phyloP scores from a whole-genome alignment of 768 basidiomycete species.

The Paxillus involutus region DNA sequence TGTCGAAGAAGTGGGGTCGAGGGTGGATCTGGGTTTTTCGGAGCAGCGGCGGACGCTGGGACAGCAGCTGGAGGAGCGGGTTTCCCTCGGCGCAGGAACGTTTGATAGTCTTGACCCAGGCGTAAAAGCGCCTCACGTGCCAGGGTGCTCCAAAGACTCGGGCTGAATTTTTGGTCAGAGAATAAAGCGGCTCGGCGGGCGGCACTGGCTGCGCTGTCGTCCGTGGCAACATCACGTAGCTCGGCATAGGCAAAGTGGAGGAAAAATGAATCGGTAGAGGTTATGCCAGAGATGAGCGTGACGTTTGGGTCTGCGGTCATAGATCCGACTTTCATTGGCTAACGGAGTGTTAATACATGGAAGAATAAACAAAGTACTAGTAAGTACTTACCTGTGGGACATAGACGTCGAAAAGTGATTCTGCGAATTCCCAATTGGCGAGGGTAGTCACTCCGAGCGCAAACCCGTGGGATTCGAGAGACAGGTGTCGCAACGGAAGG shows the following conservation, averaged over 20 bases:
- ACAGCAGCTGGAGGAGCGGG: slow-evolving; percentile 28
- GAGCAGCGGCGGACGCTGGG: slow-evolving; percentile 23
- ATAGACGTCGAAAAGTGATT: slow-evolving; percentile 57
- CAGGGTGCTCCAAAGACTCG: slow-evolving; percentile 62
- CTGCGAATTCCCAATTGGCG: slow-evolving; percentile 62
- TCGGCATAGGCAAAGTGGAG: slow-evolving; percentile 70
- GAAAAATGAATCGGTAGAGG: slow-evolving; percentile 51
- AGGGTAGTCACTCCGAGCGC: slow-evolving; percentile 51
- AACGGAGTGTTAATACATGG: slow-evolving; percentile 2
- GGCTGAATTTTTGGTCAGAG: slow-evolving; percentile 64
- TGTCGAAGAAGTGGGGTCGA: slow-evolving; percentile 39
- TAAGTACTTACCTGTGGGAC: slow-evolving; percentile 49
- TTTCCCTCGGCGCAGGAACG: slow-evolving; percentile 58
- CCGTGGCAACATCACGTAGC: slow-evolving; percentile 50
- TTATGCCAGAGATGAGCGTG: slow-evolving; percentile 62
- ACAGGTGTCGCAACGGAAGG: slow-evolving; percentile 46
- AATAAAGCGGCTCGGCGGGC: slow-evolving; percentile 57
- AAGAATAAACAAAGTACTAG: neutral
- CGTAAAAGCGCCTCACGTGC: slow-evolving; percentile 57
- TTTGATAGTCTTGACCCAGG: slow-evolving; percentile 70
- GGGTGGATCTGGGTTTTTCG: slow-evolving; percentile 29
- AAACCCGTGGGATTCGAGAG: slow-evolving; percentile 49
- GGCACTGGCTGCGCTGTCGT: slow-evolving; percentile 38
- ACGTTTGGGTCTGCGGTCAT: slow-evolving; percentile 51
- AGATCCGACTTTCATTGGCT: slow-evolving; percentile 50